Base-by-base conservation (phyloP, 306 rosid genomes). In the apple (Malus domestica) region DNA sequence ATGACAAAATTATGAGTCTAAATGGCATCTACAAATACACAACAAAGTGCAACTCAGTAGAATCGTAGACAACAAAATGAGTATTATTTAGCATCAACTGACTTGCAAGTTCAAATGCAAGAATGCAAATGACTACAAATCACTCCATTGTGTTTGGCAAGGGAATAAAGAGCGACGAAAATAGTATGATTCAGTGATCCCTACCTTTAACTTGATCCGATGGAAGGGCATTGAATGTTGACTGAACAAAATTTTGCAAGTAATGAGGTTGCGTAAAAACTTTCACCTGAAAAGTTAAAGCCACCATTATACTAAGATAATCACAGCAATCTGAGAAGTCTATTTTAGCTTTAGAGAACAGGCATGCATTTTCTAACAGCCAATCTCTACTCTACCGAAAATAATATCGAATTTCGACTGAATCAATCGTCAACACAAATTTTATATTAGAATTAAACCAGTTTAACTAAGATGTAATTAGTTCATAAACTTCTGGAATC, bases 241-340 rank as follows among this genome's bases (percentile, higher is more conserved):
- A 55, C 82, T 96, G 99, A 85, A 96, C 98, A 78, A 96, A 96
- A 83, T 96, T 96, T 58, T 96, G 86, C 78, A 90, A 81, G 88
- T 96, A 96, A 82, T 90, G 79, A 68, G 96, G 96, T 76, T 96
- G 96, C 70, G 82, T 80, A 83, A 96, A 96, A 19, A 96, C 96
- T 83, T 89, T 96, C 81, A 92, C 99, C 99, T 96, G 96, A 85
- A 82, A 82, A 81, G 74, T 74, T 71, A 82, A 62, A 57, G 3
- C 54, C 77, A 86, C 62, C 63, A 73, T 74, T 58, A 59, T 15
- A 69, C 49, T 38, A 77, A 54, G 68, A 79, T 57, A 82, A 67
- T 19, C 27, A 54, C 25, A 54, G 59, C 58, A 67, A 64, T 46
- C 70, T 69, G 0, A 72, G 8, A 40, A 23, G 65, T 76, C 65